Base-by-base conservation (phyloP, 805 yeast genomes). In the Novakomyces olei region DNA sequence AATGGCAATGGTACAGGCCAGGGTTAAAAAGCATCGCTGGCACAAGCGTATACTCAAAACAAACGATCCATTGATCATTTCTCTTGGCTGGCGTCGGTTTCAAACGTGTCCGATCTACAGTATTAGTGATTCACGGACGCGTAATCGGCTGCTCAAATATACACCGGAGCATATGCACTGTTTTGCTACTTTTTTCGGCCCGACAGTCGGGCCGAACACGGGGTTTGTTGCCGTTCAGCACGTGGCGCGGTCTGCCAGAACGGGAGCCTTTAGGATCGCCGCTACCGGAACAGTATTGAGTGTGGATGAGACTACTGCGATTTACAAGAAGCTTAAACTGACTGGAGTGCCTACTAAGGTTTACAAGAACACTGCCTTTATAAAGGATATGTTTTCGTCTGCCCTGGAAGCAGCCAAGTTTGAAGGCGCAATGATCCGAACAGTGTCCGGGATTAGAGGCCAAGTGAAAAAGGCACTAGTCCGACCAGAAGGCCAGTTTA, bases 91-190 rank as follows among this genome's bases (percentile, higher is more conserved):
- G 99, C 71, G 99, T 59, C 65, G 99, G 53, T 91, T 88, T 59
- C 99, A 88, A 55, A 83, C 98, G 0, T 57, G 85, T 35, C 99
- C 99, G 5, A 65, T 88, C 17, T 88, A 83, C 51, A 83, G 98
- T 3, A 88, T 98, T 0, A 71, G 92, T 5, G 99, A 88, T 54
- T 88, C 98, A 5, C 67, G 99, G 57, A 88, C 99, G 9, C 69
- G 99, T 61, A 85, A 83, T 47, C 74, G 98, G 58, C 79, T 88
- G 94, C 65, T 88, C 56, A 88, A 88, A 50, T 88, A 88, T 51
- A 88, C 98, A 0, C 98, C 98, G 5, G 99, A 88, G 49, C 99
- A 88, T 53, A 79, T 94, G 16, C 85, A 76, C 51, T 88, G 98
- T 62, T 72, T 74, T 49, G 95, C 93, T 1, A 75, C 93, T 20